A percentile compares a stretch with the other conserved stretches of the same genome.
These are phyloP conservation scores for Tremella fuciformis DNA, from an alignment of 768 basidiomycete species.

Conservation along the genomic window DNA sequence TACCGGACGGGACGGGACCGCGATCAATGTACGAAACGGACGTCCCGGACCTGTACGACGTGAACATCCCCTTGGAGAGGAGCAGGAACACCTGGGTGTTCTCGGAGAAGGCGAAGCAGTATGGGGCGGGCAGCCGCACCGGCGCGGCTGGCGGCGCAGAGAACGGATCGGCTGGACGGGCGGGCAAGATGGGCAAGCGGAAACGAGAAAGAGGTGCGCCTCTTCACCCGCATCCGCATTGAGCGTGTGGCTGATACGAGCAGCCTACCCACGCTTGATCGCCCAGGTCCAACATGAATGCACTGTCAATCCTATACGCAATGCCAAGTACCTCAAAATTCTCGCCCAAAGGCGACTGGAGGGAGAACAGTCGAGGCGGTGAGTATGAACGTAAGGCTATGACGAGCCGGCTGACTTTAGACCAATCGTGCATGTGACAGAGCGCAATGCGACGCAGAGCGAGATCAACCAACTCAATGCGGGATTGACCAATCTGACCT, in stretches of 20 bases:
- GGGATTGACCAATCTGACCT: conserved; percentile 34
- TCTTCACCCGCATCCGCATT: background rate
- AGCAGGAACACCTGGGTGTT: conserved; percentile 56
- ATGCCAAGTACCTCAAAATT: conserved; percentile 32
- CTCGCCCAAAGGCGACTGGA: conserved; percentile 33
- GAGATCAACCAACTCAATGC: conserved; percentile 40
- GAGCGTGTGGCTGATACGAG: too few relatives aligned
- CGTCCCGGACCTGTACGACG: conserved; percentile 68
- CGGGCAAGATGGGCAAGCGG: conserved; percentile 19
- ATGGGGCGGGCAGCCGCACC: conserved; percentile 12
- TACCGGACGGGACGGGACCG: background rate
- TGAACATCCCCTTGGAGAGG: conserved; percentile 79
- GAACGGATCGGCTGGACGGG: conserved; percentile 1
- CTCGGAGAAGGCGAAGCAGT: conserved; percentile 32
- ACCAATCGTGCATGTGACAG: conserved; percentile 34
- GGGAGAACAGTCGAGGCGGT: conserved; percentile 32
- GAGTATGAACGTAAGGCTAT: conserved; percentile 6
- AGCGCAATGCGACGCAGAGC: conserved; percentile 24
- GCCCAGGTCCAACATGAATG: conserved; percentile 41
- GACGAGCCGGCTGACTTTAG: conserved; percentile 9
- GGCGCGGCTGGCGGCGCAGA: background rate
- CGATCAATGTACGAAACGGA: conserved; percentile 21
- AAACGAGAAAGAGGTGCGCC: conserved; percentile 22
- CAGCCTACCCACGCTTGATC: conserved; percentile 36
- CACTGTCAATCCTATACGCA: conserved; percentile 28